These are phyloP conservation scores for Fusarium sp. DNA, from an alignment of 2,329 filamentous ascomycete species.

Conservation along the genomic window DNA sequence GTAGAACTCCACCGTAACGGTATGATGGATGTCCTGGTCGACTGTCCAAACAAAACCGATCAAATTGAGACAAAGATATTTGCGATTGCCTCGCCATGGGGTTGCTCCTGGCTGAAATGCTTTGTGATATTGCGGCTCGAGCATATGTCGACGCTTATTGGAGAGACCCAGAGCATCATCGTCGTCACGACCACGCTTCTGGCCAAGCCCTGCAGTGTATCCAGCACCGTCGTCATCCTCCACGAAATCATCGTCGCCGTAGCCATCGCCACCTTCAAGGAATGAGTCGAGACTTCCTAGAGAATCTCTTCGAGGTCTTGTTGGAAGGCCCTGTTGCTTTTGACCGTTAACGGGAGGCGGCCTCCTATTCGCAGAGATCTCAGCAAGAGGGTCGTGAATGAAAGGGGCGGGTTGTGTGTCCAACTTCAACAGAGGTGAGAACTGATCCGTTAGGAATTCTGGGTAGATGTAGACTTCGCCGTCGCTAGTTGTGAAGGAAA, in stretches of 20 bases:
- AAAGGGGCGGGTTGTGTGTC: constrained; percentile 83
- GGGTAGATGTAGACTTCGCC: constrained; percentile 94
- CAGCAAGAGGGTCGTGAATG: constrained; percentile 81
- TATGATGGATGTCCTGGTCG: constrained; percentile 92
- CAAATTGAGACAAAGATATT: constrained; percentile 93
- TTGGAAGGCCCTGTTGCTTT: constrained; percentile 62
- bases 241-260: constrained; percentile 82
- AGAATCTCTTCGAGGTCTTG: constrained; percentile 71
- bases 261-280: constrained; percentile 69
- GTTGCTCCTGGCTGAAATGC: constrained; percentile 95
- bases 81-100: constrained; percentile 93
- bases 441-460: constrained; percentile 73
- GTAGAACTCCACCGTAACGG: constrained; percentile 97
- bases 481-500: constrained; percentile 92
- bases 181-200: constrained; percentile 65
- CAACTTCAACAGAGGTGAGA: constrained; percentile 68
- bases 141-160: constrained; percentile 64
- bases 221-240: constrained; percentile 96
- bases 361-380: constrained; percentile 75
- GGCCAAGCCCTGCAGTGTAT: constrained; percentile 73
- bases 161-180: constrained; percentile 64
- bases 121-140: constrained; percentile 78
- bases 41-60: constrained; percentile 98
- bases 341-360: constrained; percentile 67
- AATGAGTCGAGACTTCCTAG: constrained; percentile 86